Evolutionary conservation across 495 filamentous ascomycete genomes (phyloP).

Genomic region (Tuber umbilicatum): DNA sequence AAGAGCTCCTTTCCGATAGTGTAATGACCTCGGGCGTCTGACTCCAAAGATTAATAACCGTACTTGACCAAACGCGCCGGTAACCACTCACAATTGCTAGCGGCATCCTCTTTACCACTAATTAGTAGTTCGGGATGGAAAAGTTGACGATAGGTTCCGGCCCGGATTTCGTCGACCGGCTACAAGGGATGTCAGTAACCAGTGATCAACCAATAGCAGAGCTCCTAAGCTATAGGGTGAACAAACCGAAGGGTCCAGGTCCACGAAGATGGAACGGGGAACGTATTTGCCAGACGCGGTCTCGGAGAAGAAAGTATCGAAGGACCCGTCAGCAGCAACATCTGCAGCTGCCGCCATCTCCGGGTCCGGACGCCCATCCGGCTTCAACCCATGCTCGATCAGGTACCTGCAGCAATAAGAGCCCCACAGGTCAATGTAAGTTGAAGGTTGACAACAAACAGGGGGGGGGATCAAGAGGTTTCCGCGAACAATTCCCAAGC

Average conservation of each 20-base stretch:
- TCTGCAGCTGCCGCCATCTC: constrained; percentile 51
- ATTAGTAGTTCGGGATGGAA: constrained; percentile 86
- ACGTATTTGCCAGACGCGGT: constrained; percentile 82
- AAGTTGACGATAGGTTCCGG: constrained; percentile 71
- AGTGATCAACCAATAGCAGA: neutral
- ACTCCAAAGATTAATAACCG: constrained; percentile 8
- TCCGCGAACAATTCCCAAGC: constrained; percentile 82
- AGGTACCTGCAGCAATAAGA: constrained; percentile 57
- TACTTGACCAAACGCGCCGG: neutral
- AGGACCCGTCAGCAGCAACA: constrained; percentile 60
- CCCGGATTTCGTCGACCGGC: constrained; percentile 87
- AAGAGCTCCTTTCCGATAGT: constrained; percentile 98
- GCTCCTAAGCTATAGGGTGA: neutral
- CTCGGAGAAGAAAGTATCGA: constrained; percentile 88
- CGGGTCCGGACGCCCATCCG: constrained; percentile 64
- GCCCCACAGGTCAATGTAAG: constrained; percentile 9
- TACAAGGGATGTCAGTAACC: constrained; percentile 40
- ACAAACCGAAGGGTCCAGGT: constrained; percentile 75
- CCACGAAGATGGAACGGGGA: constrained; percentile 81
- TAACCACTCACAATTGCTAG: constrained; percentile 62
- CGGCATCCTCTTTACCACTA: constrained; percentile 88
- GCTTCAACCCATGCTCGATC: constrained; percentile 78
- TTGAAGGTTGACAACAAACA: neutral
- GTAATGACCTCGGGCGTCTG: constrained; percentile 84
- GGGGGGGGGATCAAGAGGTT: constrained; percentile 40